Evolutionary conservation across 2,329 filamentous ascomycete genomes (phyloP), one percentile per base, ranked within the genome.

Genomic region (Bipolaris zeicola): DNA sequence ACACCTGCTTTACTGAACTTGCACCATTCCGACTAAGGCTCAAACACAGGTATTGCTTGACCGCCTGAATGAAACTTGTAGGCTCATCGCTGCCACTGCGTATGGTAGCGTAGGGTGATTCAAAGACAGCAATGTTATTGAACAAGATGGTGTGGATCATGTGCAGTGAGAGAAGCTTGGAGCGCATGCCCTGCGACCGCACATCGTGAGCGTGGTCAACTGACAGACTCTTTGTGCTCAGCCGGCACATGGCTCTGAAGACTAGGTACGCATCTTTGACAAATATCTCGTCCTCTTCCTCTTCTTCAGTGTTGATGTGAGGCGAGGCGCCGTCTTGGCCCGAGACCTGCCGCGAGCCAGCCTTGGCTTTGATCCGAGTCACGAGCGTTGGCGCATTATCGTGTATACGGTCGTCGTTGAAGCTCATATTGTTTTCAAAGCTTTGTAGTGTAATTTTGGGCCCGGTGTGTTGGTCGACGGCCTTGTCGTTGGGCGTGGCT

Each of bases 231-330:
- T 99, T 99, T 61, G 94, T 97, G 57, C 94, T 97, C 43, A 99
- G 82, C 77, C 97, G 96, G 82, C 96, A 99, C 80, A 99, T 95
- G 3, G 95, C 96, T 31, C 95, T 87, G 79, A 99, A 98, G 43
- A 99, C 92, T 20, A 99, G 85, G 76, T 98, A 99, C 8, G 95
- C 93, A 78, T 99, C 95, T 66, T 95, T 91, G 67, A 98, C 92
- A 73, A 96, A 98, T 18, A 98, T 91, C 73, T 99, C 95, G 70
- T 99, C 95, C 72, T 96, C 92, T 57, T 88, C 86, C 50, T 87
- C 85, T 56, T 87, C 85, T 4, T 91, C 87, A 22, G 83, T 72
- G 20, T 82, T 79, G 52, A 89, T 86, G 31, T 60, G 57, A n/a
- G 67, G 70, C 5, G 78, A 70, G 5, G 78, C 77, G 2, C 79